Evolutionary conservation across 257 asterid genomes (phyloP), one percentile per base, ranked within the genome.

Genomic region (Lycium barbarum): DNA sequence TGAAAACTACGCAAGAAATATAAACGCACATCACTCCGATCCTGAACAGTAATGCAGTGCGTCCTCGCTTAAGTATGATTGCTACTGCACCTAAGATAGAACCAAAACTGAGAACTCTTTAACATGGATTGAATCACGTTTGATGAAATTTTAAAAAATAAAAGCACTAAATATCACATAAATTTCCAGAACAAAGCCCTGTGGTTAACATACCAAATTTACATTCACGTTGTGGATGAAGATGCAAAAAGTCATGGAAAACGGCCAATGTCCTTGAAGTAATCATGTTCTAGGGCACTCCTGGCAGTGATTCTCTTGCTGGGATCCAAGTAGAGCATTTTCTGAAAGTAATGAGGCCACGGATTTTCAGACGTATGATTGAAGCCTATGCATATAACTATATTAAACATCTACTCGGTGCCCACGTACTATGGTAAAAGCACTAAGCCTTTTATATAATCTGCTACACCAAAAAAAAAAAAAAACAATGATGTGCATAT

Each of bases 251-350:
- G 83, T 90, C 86, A 94, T 26, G 97, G 97, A 81, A 95, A 93
- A 74, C 79, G 80, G 51, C 89, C 93, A 15, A 92, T 92, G 86
- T 94, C 98, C 94, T 90, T 95, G 87, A 95, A 95, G 89, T 94
- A 95, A 83, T 91, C 97, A 55, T 95, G 99, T 90, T 94, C 95
- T 26, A 95, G 97, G 83, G 98, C 98, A 84, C 72, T 90, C 87
- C 94, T 91, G 47, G 99, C 98, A 0, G 97, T 92, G 86, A 94
- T 90, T 90, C 99, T 90, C 89, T 91, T 92, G 95, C 96, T 91
- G 82, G 99, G 99, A 89, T 95, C 98, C 90, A 95, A 82, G 89
- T 86, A 72, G 58, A 95, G 95, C 97, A 95, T 86, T 87, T 86
- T 87, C 86, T 86, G 84, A 43, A 73, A 73, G 81, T 73, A 73